phyloP scores from a whole-genome alignment of 2,329 filamentous ascomycete genomes.

The Talaromyces marneffei region DNA sequence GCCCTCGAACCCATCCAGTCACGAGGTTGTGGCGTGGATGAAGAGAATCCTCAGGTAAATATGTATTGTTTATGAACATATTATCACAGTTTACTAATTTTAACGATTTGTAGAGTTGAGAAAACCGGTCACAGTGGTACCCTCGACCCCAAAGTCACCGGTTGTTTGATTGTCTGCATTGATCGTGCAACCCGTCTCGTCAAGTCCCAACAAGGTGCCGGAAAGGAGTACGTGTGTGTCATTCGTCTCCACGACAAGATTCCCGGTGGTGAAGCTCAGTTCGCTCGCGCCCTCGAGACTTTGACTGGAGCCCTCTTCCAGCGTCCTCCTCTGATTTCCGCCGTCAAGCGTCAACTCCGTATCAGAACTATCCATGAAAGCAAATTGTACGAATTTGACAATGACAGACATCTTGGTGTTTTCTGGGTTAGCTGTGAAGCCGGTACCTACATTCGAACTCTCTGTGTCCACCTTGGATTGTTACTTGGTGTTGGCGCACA shows the following conservation, averaged over 20 bases:
- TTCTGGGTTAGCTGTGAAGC: conserved; percentile 99
- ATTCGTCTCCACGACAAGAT: conserved; percentile 94
- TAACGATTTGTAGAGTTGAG: conserved; percentile 57
- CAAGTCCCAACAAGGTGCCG: conserved; percentile 97
- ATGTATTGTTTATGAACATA: neutral
- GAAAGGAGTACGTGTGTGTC: conserved; percentile 98
- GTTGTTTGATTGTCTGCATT: conserved; percentile 89
- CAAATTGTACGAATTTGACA: conserved; percentile 96
- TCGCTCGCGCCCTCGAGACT: conserved; percentile 88
- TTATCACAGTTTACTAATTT: neutral
- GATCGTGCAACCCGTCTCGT: conserved; percentile 95
- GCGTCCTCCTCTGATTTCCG: conserved; percentile 92
- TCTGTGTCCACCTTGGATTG: conserved; percentile 86
- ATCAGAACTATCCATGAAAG: conserved; percentile 97
- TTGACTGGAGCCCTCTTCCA: conserved; percentile 96
- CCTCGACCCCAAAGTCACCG: conserved; percentile 95
- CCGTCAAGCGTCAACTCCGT: conserved; percentile 96
- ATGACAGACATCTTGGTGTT: conserved; percentile 91
- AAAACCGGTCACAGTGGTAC: conserved; percentile 99
- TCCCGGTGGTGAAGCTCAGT: conserved; percentile 85
- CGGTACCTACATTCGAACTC: conserved; percentile 96
- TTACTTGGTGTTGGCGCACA: conserved; percentile 79
- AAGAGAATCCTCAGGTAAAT: conserved; percentile 86
- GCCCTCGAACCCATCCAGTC: conserved; percentile 93
- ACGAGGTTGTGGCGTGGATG: conserved; percentile 99